These are phyloP conservation scores for Phytophthora podocarpi DNA, from an alignment of 352 stramenopile genomes.

Conservation along the genomic window DNA sequence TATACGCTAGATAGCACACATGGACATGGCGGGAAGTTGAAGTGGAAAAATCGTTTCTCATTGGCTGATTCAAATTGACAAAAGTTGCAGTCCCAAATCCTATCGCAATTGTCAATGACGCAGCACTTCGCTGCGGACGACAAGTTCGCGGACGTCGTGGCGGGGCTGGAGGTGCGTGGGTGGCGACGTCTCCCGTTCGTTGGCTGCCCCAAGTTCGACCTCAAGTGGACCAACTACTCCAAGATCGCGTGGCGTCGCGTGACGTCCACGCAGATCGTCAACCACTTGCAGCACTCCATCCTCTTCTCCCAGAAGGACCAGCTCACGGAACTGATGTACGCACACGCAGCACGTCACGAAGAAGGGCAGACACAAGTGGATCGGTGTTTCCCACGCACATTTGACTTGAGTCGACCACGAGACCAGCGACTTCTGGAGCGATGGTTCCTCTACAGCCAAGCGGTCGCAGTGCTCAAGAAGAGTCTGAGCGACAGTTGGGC, in stretches of 20 bases:
- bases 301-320: conserved; percentile 71
- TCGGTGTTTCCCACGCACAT: conserved; percentile 57
- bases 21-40: too few species aligned
- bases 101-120: too few species aligned
- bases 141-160: conserved; percentile 35
- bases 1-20: too few species aligned
- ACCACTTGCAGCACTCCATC: conserved; percentile 69
- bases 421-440: conserved; percentile 28
- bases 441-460: conserved; percentile 60
- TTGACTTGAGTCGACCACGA: conserved; percentile 31
- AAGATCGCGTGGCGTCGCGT: conserved; percentile 62
- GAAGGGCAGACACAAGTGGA: conserved; percentile 30
- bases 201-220: conserved; percentile 56
- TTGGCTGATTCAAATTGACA: conserved; percentile 6
- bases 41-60: background rate
- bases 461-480: conserved; percentile 45
- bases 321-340: conserved; percentile 48
- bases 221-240: conserved; percentile 79
- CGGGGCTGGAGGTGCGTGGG: conserved; percentile 20
- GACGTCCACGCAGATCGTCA: conserved; percentile 51
- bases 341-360: background rate
- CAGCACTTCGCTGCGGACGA: conserved; percentile 12
- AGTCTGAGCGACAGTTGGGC: background rate
- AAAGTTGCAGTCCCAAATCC: background rate
- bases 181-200: conserved; percentile 64